These are phyloP conservation scores for Aspergillus ibericus DNA, from an alignment of 2,329 filamentous ascomycete species.

Conservation along the genomic window DNA sequence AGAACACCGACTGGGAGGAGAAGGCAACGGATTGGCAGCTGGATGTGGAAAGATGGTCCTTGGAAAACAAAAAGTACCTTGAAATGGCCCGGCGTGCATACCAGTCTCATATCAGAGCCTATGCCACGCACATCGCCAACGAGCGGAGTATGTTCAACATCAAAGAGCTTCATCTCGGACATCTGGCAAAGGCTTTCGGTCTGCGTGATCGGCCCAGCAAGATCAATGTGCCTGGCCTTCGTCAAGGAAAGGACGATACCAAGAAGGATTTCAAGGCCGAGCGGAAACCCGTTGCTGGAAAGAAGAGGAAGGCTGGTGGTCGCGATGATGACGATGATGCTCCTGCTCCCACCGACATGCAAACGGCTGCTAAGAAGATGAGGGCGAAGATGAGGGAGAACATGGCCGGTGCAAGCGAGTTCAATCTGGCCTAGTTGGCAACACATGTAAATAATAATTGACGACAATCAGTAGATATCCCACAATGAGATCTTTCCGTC, in stretches of 20 bases:
- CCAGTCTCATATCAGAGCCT: slow-evolving; percentile 89
- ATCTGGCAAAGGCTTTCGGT: slow-evolving; percentile 90
- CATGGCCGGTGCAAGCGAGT: slow-evolving; percentile 55
- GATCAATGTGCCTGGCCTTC: slow-evolving; percentile 59
- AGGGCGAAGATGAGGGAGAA: slow-evolving; percentile 53
- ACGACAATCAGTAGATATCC: slow-evolving; percentile 73
- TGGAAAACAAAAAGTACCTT: slow-evolving; percentile 66
- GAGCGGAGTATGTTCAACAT: slow-evolving; percentile 91
- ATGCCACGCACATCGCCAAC: slow-evolving; percentile 85
- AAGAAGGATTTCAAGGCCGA: slow-evolving; percentile 50
- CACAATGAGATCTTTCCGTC: slow-evolving; percentile 94
- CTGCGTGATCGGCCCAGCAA: slow-evolving; percentile 83
- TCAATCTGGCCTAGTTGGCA: slow-evolving; percentile 54
- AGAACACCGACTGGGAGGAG: slow-evolving; percentile 61
- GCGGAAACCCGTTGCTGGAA: slow-evolving; percentile 37
- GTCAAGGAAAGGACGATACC: slow-evolving; percentile 49
- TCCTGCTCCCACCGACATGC: slow-evolving; percentile 35
- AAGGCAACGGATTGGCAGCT: slow-evolving; percentile 68
- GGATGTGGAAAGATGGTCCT: slow-evolving; percentile 64
- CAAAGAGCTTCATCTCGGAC: slow-evolving; percentile 83
- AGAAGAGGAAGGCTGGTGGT: slow-evolving; percentile 35
- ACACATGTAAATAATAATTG: slow-evolving; percentile 29
- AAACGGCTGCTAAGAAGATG: slow-evolving; percentile 55
- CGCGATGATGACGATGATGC: slow-evolving; percentile 27
- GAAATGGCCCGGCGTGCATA: slow-evolving; percentile 83